Conservation (phyloP, 106 monocot genomes). For the Dendrobium chrysotoxum region DNA sequence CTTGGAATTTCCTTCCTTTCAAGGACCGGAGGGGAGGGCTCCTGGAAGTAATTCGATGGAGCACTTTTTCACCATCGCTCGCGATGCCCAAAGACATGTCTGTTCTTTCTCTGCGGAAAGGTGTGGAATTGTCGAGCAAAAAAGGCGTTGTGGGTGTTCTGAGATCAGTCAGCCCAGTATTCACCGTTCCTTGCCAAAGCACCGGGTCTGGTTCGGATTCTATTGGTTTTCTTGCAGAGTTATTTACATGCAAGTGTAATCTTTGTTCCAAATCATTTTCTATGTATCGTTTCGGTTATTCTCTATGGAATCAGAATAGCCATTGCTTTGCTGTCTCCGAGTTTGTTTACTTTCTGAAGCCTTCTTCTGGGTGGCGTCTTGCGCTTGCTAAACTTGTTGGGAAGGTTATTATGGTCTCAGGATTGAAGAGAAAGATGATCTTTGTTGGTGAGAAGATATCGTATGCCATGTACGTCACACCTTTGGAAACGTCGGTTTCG, state of each 20-base stretch:
- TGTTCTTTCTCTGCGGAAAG: not conserved
- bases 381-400: constrained; percentile 52
- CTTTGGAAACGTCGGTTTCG: constrained; percentile 26
- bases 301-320: not conserved
- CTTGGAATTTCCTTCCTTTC: constrained; percentile 64
- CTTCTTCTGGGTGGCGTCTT: constrained; percentile 46
- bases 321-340: constrained; percentile 24
- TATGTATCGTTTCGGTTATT: not conserved
- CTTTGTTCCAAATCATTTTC: constrained; percentile 10
- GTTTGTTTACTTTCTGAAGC: constrained; percentile 56
- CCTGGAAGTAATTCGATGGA: constrained; percentile 50
- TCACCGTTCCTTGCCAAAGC: constrained; percentile 26
- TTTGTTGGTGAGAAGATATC: constrained; percentile 35
- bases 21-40: constrained; percentile 19
- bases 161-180: constrained; percentile 41
- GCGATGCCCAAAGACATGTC: not conserved
- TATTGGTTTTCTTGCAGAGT: constrained; percentile 50
- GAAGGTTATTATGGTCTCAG: constrained; percentile 34
- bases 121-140: not conserved
- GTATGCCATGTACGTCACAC: constrained; percentile 52
- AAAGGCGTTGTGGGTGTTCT: constrained; percentile 23
- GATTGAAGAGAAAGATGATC: constrained; percentile 63
- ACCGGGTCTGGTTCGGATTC: not conserved
- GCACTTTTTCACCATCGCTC: not conserved
- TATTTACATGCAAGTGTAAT: constrained; percentile 28